These are phyloP conservation scores for Abortiporus biennis DNA, from an alignment of 1,284 basidiomycete species.

Conservation along the genomic window DNA sequence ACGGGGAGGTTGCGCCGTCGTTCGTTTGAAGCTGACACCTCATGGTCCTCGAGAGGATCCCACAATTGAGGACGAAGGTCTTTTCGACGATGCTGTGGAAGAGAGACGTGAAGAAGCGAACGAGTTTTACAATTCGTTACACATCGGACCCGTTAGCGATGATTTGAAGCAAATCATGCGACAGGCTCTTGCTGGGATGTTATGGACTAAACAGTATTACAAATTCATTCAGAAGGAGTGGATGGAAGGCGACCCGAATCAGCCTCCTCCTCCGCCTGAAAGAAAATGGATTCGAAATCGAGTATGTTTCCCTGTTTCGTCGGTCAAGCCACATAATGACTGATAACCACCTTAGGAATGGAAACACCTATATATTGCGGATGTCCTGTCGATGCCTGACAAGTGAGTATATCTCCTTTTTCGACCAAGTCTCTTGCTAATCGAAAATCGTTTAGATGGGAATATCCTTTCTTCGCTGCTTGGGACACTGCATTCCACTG, in stretches of 20 bases:
- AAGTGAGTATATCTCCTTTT: constrained; percentile 47
- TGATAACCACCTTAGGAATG: constrained; percentile 67
- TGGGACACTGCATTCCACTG: constrained; percentile 99
- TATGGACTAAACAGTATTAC: constrained; percentile 99
- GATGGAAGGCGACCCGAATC: constrained; percentile 91
- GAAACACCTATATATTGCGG: constrained; percentile 93
- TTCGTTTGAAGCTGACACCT: constrained; percentile 90
- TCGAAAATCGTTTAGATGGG: constrained; percentile 58
- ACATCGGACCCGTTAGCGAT: constrained; percentile 79
- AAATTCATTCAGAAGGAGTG: constrained; percentile 95
- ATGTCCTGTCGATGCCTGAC: constrained; percentile 98
- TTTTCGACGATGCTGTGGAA: constrained; percentile 88
- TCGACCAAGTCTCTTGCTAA: constrained; percentile 1
- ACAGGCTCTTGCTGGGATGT: constrained; percentile 96
- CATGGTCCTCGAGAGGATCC: constrained; percentile 69
- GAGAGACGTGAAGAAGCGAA: constrained; percentile 88
- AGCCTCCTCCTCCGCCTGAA: constrained; percentile 90
- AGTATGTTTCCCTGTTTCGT: constrained; percentile 44
- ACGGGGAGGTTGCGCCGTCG: constrained; percentile 91
- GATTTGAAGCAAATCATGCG: constrained; percentile 96
- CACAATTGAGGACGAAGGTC: constrained; percentile 81
- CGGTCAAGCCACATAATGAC: no score
- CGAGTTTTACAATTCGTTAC: constrained; percentile 87
- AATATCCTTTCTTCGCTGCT: constrained; percentile 93
- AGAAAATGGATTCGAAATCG: constrained; percentile 83